Evolutionary conservation across 225 moss, liverwort and hornwort genomes (phyloP).

Genomic region (Marchantia polymorpha): DNA sequence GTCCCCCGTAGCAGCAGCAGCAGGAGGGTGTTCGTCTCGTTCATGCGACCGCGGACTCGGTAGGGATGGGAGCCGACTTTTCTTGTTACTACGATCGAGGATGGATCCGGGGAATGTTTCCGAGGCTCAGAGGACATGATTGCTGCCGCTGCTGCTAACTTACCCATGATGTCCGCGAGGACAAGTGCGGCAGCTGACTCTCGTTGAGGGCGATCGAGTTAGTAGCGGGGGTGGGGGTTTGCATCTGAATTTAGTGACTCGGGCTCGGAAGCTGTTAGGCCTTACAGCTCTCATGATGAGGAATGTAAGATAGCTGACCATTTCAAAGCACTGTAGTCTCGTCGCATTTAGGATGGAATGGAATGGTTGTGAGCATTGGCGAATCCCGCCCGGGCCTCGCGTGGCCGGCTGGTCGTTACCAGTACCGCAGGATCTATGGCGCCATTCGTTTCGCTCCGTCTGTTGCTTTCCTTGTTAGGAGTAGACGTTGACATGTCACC

Average conservation of each 20-base stretch:
- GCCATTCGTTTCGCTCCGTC: too few species aligned
- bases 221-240: background rate
- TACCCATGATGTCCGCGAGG: background rate
- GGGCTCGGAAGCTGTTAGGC: background rate
- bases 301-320: constrained; percentile 11
- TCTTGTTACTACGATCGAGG: background rate
- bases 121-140: background rate
- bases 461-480: too few species aligned
- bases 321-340: background rate
- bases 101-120: background rate
- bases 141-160: background rate
- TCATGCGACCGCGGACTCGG: background rate
- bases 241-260: constrained; percentile 8
- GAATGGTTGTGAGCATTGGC: too few species aligned
- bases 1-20: background rate
- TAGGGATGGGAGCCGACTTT: background rate
- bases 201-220: background rate
- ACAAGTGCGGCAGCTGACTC: background rate
- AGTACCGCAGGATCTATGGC: too few species aligned
- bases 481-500: too few species aligned
- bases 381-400: too few species aligned
- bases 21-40: background rate
- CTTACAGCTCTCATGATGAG: background rate
- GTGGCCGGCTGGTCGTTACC: too few species aligned
- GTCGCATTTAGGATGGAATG: background rate